These are phyloP conservation scores for Tetraselmis chui DNA, from an alignment of 139 green algal species.

Conservation along the genomic window DNA sequence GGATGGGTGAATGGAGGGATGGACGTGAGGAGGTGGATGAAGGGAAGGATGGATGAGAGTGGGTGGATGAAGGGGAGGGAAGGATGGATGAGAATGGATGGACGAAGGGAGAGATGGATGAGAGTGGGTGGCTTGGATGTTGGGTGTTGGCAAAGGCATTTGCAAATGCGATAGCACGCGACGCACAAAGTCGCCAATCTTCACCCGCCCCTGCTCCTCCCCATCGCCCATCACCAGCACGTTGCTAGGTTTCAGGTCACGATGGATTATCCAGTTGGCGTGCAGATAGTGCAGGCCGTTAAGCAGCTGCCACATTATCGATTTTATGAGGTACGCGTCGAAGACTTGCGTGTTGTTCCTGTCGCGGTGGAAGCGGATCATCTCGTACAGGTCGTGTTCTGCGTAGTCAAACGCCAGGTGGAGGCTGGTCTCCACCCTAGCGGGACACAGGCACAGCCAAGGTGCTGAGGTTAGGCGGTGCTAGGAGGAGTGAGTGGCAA, in stretches of 20 bases:
- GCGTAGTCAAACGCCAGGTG: constrained; percentile 73
- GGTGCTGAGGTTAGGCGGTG: too few relatives aligned
- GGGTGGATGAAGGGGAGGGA: background rate
- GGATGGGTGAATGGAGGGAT: too few relatives aligned
- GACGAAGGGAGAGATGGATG: background rate
- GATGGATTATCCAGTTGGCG: constrained; percentile 67
- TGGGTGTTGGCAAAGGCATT: too few relatives aligned
- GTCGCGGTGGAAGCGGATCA: constrained; percentile 60
- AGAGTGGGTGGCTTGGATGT: too few relatives aligned
- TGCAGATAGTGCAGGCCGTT: constrained; percentile 60
- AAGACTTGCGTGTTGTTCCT: constrained; percentile 20
- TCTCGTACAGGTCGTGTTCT: constrained; percentile 71
- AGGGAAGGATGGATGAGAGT: too few relatives aligned
- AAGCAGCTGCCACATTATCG: constrained; percentile 53
- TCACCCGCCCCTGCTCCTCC: constrained; percentile 35
- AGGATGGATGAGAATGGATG: background rate
- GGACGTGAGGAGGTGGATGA: too few relatives aligned
- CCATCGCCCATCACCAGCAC: constrained; percentile 62
- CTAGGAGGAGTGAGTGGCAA: too few relatives aligned
- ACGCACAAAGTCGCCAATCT: constrained; percentile 55
- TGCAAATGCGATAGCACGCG: too few relatives aligned
- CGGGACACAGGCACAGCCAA: too few relatives aligned
- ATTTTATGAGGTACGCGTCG: constrained; percentile 52
- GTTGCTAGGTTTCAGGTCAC: constrained; percentile 77
- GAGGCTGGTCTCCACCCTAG: constrained; percentile 36